Base-by-base conservation (phyloP, 2,329 filamentous ascomycete species). In the Pseudogymnoascus sp. region DNA sequence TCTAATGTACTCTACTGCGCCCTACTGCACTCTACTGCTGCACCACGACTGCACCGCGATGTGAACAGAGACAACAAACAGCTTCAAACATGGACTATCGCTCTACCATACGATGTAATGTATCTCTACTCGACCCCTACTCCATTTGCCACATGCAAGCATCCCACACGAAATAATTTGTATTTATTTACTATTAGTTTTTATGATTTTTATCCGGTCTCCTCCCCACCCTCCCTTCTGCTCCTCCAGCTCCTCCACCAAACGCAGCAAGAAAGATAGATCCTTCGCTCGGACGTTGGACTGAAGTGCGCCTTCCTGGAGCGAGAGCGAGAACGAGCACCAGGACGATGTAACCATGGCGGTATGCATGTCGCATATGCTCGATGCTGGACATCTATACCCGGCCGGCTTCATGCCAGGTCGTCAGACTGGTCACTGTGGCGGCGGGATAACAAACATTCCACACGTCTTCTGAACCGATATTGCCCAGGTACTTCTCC, bases 121-220 rank as follows among this genome's bases (percentile, higher is more conserved):
- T 50, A 50, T n/a, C 43, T 18, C 7, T 6, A 12, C 39, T 25
- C 39, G 18, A 41, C 38, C 15, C 38, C 20, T 33, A 33, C 30
- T 22, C 30, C 6, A 33, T 4, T 20, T 43, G 2, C 11, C 11
- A 47, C 39, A 47, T 50, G 43, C 43, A n/a, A 30, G 22, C 25
- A 30, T 50, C 43, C 25, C 43, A 50, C 43, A 50, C 30, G 30
- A 50, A 50, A 50, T 50, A 8, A 50, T 50, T 50, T 50, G 43
- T 50, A 50, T 50, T 50, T n/a, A 47, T 25, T 47, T 22, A 20
- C 12, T 25, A 22, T 43, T 25, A 43, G 25, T 50, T 50, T 30
- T 22, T 25, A 22, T 43, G n/a, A 15, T 6, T 14, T 22, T 41
- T 41, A 12, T 22, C n/a, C n/a, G 2, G 8, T 39, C 37, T 39